Evolutionary conservation across 768 basidiomycete species (phyloP).

Genomic region (Naganishia antarctica): DNA sequence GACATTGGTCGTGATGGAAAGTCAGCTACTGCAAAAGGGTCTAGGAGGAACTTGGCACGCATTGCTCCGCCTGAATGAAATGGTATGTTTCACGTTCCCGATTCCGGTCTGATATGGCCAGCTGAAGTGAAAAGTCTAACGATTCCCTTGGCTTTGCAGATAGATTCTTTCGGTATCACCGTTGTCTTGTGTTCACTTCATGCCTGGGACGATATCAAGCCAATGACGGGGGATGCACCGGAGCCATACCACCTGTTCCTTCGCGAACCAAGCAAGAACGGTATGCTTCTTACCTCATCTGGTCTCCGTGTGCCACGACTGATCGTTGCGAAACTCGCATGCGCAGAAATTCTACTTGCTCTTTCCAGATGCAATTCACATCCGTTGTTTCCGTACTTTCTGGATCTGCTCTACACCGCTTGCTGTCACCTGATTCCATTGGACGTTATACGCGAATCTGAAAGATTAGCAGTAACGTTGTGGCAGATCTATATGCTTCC

Average conservation of each 20-base stretch:
- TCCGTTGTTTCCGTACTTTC: constrained; percentile 45
- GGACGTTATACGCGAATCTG: constrained; percentile 32
- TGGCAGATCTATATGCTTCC: constrained; percentile 45
- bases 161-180: constrained; percentile 31
- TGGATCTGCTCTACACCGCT: constrained; percentile 41
- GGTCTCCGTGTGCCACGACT: background rate
- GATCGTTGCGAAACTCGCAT: background rate
- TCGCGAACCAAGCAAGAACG: constrained; percentile 33
- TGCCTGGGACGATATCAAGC: constrained; percentile 44
- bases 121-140: too few species aligned
- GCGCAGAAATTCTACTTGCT: constrained; percentile 31
- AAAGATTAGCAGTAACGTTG: constrained; percentile 35
- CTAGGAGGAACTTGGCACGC: constrained; percentile 34
- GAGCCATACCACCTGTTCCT: constrained; percentile 45
- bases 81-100: constrained; percentile 33
- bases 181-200: constrained; percentile 38
- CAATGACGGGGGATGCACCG: constrained; percentile 35
- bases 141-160: constrained; percentile 1
- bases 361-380: constrained; percentile 34
- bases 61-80: constrained; percentile 39
- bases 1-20: constrained; percentile 6
- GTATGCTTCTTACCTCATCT: constrained; percentile 25
- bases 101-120: background rate
- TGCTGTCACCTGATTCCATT: constrained; percentile 32
- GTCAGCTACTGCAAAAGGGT: constrained; percentile 1